Evolutionary conservation across 306 rosid species (phyloP).

Genomic region (Medicago lupulina): DNA sequence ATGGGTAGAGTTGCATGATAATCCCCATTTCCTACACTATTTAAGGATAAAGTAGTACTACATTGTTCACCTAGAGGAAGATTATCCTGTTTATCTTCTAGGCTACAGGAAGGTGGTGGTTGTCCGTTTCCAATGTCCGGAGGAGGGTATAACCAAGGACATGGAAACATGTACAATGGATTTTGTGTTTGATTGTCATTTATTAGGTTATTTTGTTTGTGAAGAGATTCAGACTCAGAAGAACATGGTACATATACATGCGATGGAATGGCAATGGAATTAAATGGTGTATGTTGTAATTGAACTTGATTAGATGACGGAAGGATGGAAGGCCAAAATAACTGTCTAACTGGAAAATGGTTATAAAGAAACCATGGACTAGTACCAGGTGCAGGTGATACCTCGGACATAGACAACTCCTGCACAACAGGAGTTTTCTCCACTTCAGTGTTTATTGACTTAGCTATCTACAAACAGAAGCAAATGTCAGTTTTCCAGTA

Average conservation of each 20-base stretch:
- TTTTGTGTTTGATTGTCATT: constrained; percentile 51
- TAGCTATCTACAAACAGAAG: constrained; percentile 63
- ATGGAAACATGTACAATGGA: constrained; percentile 70
- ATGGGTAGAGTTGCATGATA: constrained; percentile 47
- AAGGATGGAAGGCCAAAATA: constrained; percentile 75
- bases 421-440: constrained; percentile 57
- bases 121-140: constrained; percentile 60
- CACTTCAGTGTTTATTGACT: constrained; percentile 50
- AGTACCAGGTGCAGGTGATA: constrained; percentile 50
- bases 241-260: constrained; percentile 55
- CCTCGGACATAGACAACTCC: constrained; percentile 50
- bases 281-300: constrained; percentile 52
- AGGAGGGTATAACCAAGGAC: constrained; percentile 79
- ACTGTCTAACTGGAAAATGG: constrained; percentile 62
- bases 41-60: constrained; percentile 55
- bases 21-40: constrained; percentile 48
- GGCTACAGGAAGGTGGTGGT: constrained; percentile 53
- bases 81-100: constrained; percentile 51
- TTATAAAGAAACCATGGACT: constrained; percentile 66
- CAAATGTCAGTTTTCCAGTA: constrained; percentile 34
- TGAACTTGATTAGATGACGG: constrained; percentile 63
- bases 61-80: constrained; percentile 48
- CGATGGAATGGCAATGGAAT: constrained; percentile 53
- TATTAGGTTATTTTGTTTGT: constrained; percentile 51
- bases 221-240: constrained; percentile 50